These are phyloP conservation scores for Allium sativum DNA, from an alignment of 106 monocot genomes.

Conservation along the genomic window DNA sequence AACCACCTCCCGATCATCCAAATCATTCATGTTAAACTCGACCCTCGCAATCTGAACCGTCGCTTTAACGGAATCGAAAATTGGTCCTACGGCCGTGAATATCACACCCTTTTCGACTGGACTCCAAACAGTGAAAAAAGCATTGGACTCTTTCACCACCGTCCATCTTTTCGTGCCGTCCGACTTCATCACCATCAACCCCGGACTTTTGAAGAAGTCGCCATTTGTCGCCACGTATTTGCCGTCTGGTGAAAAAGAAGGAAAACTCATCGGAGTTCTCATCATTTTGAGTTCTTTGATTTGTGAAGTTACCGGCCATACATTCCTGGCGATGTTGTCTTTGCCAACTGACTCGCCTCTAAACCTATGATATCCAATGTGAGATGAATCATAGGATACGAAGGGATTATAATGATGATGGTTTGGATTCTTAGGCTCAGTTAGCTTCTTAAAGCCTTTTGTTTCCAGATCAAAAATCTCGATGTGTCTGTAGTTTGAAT, in stretches of 20 bases:
- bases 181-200: constrained; percentile 38
- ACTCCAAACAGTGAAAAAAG: constrained; percentile 71
- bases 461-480: constrained; percentile 76
- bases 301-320: constrained; percentile 33
- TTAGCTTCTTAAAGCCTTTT: constrained; percentile 36
- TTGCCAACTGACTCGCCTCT: constrained; percentile 31
- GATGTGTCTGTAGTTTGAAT: constrained; percentile 34
- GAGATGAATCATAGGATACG: constrained; percentile 39
- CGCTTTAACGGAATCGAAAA: constrained; percentile 41
- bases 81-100: constrained; percentile 60
- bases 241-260: constrained; percentile 46
- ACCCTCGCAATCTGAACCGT: constrained; percentile 70
- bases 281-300: constrained; percentile 22
- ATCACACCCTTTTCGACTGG: constrained; percentile 54
- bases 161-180: constrained; percentile 62
- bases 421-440: constrained; percentile 39
- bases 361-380: constrained; percentile 79
- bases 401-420: constrained; percentile 93
- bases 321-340: constrained; percentile 17
- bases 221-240: constrained; percentile 36
- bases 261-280: constrained; percentile 39
- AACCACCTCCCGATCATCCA: constrained; percentile 16
- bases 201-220: constrained; percentile 31
- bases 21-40: constrained; percentile 33
- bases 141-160: constrained; percentile 20